Evolutionary conservation across 768 basidiomycete genomes (phyloP), one percentile per base, ranked within the genome.

Genomic region (Favolaschia claudopus): DNA sequence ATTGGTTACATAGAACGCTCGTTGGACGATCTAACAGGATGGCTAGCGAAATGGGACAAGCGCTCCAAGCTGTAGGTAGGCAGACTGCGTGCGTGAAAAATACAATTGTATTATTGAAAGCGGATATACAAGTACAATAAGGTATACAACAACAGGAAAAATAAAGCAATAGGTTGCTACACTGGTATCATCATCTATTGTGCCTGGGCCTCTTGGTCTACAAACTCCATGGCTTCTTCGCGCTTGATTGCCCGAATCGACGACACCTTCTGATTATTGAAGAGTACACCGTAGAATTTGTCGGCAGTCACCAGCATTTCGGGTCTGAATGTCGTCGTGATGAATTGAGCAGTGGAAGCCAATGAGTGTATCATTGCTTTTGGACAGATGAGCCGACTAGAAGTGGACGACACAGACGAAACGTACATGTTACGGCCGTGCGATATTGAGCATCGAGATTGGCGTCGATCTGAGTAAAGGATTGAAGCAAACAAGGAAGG

Each of bases 371-470:
- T 99, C 96, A 99, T 99, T 4, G 88, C 89, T 92, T 29, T 17
- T 46, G n/a, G 17, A 27, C 54, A 19, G 20, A 29, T n/a, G 47
- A 19, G 54, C 31, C 3, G 8, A 50, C 13, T 28, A 34, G 13
- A 19, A 19, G 17, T 9, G 1, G 32, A 51, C 19, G 20, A 34
- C 46, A 19, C 14, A 24, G 36, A 49, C 19, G 27, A 32, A n/a
- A 32, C 93, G 71, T 68, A 96, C 96, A 83, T 5, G 96, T 94
- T 20, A 99, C 96, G 13, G 96, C 95, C 9, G 96, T 97, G 25
- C 96, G 92, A 60, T 98, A 97, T 77, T 99, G 95, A 6, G 96
- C 95, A 65, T 98, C 96, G 43, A 99, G 82, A 68, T 98, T 98
- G 50, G 97, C 97, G 69, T 99, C 97, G 69, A 99, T 99, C 89